Conservation (phyloP, 73 alveolate genomes). For the Tetrahymena elliotti region DNA sequence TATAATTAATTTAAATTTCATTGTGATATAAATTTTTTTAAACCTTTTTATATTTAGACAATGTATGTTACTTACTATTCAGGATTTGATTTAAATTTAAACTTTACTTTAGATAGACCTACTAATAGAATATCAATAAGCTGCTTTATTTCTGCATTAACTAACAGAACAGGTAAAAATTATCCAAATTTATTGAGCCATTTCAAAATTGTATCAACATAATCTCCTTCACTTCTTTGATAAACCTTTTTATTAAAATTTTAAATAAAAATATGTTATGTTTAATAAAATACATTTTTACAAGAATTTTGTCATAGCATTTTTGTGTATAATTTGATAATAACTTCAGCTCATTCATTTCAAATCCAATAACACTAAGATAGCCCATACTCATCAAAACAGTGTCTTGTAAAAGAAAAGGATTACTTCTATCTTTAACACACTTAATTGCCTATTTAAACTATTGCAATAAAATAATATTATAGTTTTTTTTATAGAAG, state of each 20-base stretch:
- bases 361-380: background rate
- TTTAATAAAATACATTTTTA: background rate
- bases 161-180: background rate
- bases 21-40: background rate
- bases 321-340: background rate
- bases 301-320: background rate
- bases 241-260: background rate
- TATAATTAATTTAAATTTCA: background rate
- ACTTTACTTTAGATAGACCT: background rate
- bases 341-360: background rate
- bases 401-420: background rate
- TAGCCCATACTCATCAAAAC: background rate
- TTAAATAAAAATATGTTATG: background rate
- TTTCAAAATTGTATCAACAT: background rate
- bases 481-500: background rate
- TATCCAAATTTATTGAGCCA: background rate
- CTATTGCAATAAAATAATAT: background rate
- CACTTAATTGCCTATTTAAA: background rate
- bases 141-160: background rate
- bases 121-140: background rate
- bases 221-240: background rate
- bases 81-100: background rate
- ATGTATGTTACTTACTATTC: too few relatives aligned
- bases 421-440: background rate
- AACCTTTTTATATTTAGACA: background rate